Conservation (phyloP, 768 basidiomycete genomes). For the Royoungia palumana region DNA sequence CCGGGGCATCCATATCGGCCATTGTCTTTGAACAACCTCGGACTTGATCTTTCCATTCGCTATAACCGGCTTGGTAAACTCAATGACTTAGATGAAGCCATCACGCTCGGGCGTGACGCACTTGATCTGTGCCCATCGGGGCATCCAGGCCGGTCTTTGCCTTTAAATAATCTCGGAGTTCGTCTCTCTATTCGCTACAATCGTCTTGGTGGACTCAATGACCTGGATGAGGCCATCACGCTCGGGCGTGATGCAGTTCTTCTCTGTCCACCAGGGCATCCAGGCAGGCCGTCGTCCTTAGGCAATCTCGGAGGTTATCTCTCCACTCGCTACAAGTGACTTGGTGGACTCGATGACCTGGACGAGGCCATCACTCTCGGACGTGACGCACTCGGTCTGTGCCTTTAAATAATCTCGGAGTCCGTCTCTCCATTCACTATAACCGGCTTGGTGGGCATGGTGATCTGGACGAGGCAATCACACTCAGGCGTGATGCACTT, state of each 20-base stretch:
- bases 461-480: background rate
- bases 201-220: too few relatives aligned
- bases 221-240: too few relatives aligned
- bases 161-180: too few relatives aligned
- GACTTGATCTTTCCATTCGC: too few relatives aligned
- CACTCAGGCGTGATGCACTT: background rate
- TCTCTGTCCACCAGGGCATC: background rate
- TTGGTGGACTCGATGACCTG: background rate
- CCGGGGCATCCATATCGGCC: too few relatives aligned
- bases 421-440: background rate
- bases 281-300: background rate
- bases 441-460: background rate
- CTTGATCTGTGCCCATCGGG: too few relatives aligned
- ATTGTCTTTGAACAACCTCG: too few relatives aligned
- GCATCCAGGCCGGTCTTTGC: too few relatives aligned
- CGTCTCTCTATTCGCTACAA: too few relatives aligned
- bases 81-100: too few relatives aligned
- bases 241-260: background rate
- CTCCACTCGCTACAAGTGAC: background rate
- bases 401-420: background rate
- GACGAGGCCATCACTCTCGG: constrained; percentile 4
- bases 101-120: too few relatives aligned
- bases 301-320: background rate
- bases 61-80: background rate
- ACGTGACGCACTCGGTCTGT: constrained; percentile 4